phyloP scores from a whole-genome alignment of 2,329 filamentous ascomycete species.

The Ophiostoma angusticollis region DNA sequence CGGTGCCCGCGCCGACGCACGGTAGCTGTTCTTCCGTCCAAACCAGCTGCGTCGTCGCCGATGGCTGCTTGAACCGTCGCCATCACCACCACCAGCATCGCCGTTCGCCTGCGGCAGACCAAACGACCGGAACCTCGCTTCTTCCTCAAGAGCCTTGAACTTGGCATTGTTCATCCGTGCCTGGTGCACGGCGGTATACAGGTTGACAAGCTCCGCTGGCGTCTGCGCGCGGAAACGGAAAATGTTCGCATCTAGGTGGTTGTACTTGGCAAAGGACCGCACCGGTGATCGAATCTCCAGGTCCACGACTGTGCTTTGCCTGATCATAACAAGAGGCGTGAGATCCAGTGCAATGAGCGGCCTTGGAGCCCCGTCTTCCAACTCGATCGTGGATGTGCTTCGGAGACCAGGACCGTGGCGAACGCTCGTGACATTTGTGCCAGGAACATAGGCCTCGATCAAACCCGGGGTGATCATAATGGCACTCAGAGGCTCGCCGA shows the following conservation, averaged over 20 bases:
- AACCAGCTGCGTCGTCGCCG: slow-evolving; percentile 45
- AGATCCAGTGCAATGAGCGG: slow-evolving; percentile 64
- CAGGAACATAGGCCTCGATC: slow-evolving; percentile 32
- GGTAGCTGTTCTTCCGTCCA: slow-evolving; percentile 51
- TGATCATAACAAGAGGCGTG: slow-evolving; percentile 79
- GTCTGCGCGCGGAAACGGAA: slow-evolving; percentile 82
- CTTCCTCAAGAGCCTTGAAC: slow-evolving; percentile 57
- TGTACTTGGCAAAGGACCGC: slow-evolving; percentile 56
- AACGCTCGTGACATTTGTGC: not conserved
- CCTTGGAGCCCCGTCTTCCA: slow-evolving; percentile 23
- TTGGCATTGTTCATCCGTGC: slow-evolving; percentile 86
- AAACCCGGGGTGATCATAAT: slow-evolving; percentile 45
- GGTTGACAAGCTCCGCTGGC: slow-evolving; percentile 60
- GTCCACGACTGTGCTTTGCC: slow-evolving; percentile 83
- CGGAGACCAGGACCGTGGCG: slow-evolving; percentile 3
- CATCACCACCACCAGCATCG: slow-evolving; percentile 32
- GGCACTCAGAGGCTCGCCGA: slow-evolving; percentile 38
- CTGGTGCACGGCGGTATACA: slow-evolving; percentile 80
- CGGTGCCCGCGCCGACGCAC: slow-evolving; percentile 47
- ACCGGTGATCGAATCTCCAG: slow-evolving; percentile 87
- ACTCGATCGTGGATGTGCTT: slow-evolving; percentile 18
- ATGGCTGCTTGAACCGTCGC: slow-evolving; percentile 32
- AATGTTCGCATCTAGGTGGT: slow-evolving; percentile 51
- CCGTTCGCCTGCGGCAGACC: slow-evolving; percentile 38
- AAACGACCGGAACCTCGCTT: slow-evolving; percentile 59